These are phyloP conservation scores for Saccharomycopsis hybrid DNA, from an alignment of 1,139 yeast species.

Conservation along the genomic window DNA sequence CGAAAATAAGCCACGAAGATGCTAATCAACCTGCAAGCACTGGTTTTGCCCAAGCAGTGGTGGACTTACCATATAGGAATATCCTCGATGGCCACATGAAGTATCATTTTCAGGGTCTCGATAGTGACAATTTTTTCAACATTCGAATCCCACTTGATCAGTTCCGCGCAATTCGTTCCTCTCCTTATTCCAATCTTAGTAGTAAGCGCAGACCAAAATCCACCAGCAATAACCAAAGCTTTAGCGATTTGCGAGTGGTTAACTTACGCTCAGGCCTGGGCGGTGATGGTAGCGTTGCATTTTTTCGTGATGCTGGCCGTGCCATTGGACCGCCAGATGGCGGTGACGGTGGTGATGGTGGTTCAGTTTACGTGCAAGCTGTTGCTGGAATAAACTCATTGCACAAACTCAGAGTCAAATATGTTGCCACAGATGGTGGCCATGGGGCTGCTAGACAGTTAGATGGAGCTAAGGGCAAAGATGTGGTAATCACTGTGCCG, in stretches of 20 bases:
- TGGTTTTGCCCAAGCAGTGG: background rate
- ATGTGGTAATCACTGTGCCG: constrained; percentile 77
- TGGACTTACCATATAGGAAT: no score
- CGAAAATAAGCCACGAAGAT: no score
- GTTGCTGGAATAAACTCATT: constrained; percentile 63
- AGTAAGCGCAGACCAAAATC: constrained; percentile 35
- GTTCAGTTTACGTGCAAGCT: constrained; percentile 77
- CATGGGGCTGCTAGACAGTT: constrained; percentile 70
- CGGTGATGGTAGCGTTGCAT: constrained; percentile 83
- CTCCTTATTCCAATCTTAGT: constrained; percentile 33
- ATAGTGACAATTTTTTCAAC: constrained; percentile 13
- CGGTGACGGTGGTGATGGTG: constrained; percentile 97
- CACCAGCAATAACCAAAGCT: constrained; percentile 29
- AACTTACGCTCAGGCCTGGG: constrained; percentile 73
- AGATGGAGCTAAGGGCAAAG: constrained; percentile 79
- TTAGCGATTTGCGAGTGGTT: constrained; percentile 62
- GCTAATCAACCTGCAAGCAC: background rate
- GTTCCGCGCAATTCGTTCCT: constrained; percentile 33
- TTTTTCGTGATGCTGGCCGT: constrained; percentile 77
- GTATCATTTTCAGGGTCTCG: background rate
- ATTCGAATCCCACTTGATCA: constrained; percentile 33
- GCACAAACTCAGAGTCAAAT: constrained; percentile 60
- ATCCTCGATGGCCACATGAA: background rate
- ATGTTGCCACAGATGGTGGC: constrained; percentile 66
- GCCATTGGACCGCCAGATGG: constrained; percentile 95